Evolutionary conservation across 768 basidiomycete genomes (phyloP).

Genomic region (Agaricus blazei): DNA sequence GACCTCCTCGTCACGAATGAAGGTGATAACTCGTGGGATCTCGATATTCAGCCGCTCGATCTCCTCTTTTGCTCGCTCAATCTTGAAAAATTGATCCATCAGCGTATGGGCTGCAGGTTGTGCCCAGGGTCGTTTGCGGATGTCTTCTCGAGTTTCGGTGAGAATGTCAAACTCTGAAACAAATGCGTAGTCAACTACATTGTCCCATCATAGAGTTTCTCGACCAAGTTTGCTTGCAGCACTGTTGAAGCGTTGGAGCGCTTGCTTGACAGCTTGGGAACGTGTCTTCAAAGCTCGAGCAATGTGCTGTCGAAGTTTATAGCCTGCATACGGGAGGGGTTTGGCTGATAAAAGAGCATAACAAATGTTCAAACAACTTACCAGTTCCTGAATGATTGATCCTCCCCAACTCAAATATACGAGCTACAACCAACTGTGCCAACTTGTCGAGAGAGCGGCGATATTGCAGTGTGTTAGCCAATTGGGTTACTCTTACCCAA

Average conservation of each 20-base stretch:
- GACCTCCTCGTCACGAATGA: conserved; percentile 4
- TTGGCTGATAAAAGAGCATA: no score
- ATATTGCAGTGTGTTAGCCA: conserved; percentile 2
- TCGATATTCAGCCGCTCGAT: conserved; percentile 6
- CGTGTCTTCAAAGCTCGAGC: no score
- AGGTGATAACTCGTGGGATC: conserved; percentile 2
- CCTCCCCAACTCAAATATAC: conserved; percentile 22
- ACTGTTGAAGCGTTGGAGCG: background rate
- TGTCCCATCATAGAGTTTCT: background rate
- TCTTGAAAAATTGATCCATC: conserved; percentile 3
- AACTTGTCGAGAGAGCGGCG: conserved; percentile 17
- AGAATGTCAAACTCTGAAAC: conserved; percentile 8
- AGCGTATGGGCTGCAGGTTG: background rate
- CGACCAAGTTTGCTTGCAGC: background rate
- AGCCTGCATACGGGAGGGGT: no score
- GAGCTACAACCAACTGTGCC: conserved; percentile 15
- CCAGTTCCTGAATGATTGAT: conserved; percentile 23
- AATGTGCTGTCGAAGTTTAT: no score
- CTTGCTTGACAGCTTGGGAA: conserved; percentile 4
- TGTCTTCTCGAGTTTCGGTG: background rate
- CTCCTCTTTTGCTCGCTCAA: conserved; percentile 8
- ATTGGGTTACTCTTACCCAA: background rate
- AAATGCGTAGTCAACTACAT: conserved; percentile 6
- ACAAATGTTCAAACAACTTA: no score
- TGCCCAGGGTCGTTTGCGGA: background rate